Evolutionary conservation across 2,329 filamentous ascomycete genomes (phyloP), one percentile per base, ranked within the genome.

Genomic region (Verticillium isaacii): DNA sequence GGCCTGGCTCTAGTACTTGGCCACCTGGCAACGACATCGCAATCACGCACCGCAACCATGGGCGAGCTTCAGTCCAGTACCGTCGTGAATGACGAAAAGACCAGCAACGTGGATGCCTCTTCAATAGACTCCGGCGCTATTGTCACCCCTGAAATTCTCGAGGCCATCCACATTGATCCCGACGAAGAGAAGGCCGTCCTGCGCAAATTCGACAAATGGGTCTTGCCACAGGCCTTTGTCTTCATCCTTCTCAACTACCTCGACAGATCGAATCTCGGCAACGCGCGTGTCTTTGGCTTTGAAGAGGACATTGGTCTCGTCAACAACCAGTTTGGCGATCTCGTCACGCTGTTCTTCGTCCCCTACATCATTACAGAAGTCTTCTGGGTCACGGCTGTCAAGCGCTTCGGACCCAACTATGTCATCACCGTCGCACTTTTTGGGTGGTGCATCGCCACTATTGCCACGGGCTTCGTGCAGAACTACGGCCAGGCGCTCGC

Each of bases 281-380:
- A 86, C 67, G 83, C 83, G 0, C 76, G 84, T 4, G 76, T 85
- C 36, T 82, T 82, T 0, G 78, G 78, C 0, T 73, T 87, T 0
- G 83, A 87, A 62, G 61, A 74, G 25, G 84, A 87, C 61, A 72
- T 87, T 0, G 71, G 71, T 1, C 84, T 87, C 80, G 73, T 68
- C 6, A 82, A 82, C 8, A 85, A 82, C 2, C 81, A 87, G 57
- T 86, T 83, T 67, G 85, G 86, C 65, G 71, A 85, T 1, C 79
- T 80, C 12, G 83, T 80, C 5, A 80, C 78, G 63, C 82, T 85
- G 66, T 73, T 85, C 34, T 66, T 61, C 57, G 63, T 71, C 14
- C 63, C 67, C 2, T 68, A 71, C 60, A 70, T 70, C 52, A 34
- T 63, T 55, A 64, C 63, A 32, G 67, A 68, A 59, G 60, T 64